Conservation (phyloP, 2,329 filamentous ascomycete genomes). For the Gaeumannomyces tritici region DNA sequence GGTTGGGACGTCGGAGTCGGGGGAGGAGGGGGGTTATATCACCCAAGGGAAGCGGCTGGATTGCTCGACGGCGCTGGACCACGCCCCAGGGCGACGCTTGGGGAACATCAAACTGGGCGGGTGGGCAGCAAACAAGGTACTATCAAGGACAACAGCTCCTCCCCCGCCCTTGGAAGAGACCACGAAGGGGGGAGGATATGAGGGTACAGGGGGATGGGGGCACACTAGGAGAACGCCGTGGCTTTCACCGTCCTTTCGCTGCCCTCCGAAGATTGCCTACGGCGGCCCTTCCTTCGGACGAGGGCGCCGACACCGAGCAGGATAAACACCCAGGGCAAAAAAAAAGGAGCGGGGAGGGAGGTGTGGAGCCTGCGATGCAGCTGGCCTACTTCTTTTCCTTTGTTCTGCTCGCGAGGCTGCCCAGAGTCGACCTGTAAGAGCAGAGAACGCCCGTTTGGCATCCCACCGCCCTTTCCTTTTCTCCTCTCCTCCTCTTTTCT, state of each 20-base stretch:
- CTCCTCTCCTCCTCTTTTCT: not conserved
- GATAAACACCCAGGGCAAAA: not conserved
- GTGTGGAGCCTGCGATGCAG: not conserved
- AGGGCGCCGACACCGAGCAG: not conserved
- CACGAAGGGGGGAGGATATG: not conserved
- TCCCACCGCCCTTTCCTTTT: not conserved
- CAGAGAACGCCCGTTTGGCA: not conserved
- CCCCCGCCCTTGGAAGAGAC: not conserved
- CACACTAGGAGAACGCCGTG: not conserved
- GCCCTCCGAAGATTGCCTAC: not conserved
- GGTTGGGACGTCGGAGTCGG: slow-evolving; percentile 19
- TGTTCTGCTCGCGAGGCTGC: not conserved
- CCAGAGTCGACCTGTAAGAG: not conserved
- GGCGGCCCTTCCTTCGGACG: not conserved
- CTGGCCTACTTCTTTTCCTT: not conserved
- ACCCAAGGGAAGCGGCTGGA: slow-evolving; percentile 11
- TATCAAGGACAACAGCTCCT: not conserved
- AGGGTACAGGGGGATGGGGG: not conserved
- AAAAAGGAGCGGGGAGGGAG: not conserved
- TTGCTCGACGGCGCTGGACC: slow-evolving; percentile 8
- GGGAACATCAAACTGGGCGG: not conserved
- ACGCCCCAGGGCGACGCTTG: not conserved
- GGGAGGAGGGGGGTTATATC: slow-evolving; percentile 18
- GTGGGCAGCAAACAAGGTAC: not conserved
- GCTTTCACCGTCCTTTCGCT: not conserved